phyloP scores from a whole-genome alignment of 108 stramenopile species.

The Licmophora abbreviata region DNA sequence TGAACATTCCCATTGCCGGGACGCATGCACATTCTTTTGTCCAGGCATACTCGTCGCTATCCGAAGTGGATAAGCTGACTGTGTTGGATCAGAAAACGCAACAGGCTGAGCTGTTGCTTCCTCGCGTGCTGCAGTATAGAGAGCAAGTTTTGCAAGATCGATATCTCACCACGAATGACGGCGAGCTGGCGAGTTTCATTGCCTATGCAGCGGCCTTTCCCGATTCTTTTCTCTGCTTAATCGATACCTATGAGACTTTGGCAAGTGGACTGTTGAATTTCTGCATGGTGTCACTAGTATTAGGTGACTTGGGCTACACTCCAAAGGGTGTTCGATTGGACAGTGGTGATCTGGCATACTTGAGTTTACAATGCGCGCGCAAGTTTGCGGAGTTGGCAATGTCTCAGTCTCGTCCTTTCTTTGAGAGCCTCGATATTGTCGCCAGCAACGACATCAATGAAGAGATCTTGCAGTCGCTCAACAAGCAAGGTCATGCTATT shows the following conservation, averaged over 20 bases:
- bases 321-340: constrained; percentile 93
- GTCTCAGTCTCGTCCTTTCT: constrained; percentile 34
- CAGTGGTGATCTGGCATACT: constrained; percentile 89
- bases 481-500: constrained; percentile 82
- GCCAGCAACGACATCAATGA: constrained; percentile 99
- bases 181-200: constrained; percentile 96
- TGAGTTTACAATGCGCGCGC: constrained; percentile 55
- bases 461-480: constrained; percentile 57
- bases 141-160: constrained; percentile 12
- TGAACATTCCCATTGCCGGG: constrained; percentile 77
- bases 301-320: constrained; percentile 83
- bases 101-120: constrained; percentile 29
- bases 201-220: constrained; percentile 95
- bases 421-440: constrained; percentile 75
- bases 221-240: constrained; percentile 83
- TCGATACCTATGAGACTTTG: constrained; percentile 98
- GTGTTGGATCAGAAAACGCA: constrained; percentile 23
- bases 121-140: constrained; percentile 53
- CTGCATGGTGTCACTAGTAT: constrained; percentile 77
- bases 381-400: constrained; percentile 43
- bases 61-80: constrained; percentile 49
- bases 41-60: constrained; percentile 67
- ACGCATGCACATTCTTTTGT: constrained; percentile 98
- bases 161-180: constrained; percentile 68
- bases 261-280: constrained; percentile 91